Conservation (phyloP, 2,329 filamentous ascomycete genomes). For the Talaromyces sp. region DNA sequence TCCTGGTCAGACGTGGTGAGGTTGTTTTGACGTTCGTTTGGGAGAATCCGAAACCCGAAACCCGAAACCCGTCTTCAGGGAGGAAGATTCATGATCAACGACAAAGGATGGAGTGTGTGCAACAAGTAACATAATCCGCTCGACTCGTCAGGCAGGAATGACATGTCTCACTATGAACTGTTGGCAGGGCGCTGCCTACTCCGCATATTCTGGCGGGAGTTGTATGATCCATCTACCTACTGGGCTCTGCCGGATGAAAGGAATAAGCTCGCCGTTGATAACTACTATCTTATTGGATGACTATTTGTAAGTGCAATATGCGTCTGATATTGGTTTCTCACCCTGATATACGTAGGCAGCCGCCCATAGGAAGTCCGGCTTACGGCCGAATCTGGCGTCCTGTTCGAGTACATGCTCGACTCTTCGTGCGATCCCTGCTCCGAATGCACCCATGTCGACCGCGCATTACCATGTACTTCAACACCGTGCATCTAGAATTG, state of each 20-base stretch:
- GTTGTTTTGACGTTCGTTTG: not conserved
- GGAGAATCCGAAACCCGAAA: too few species aligned
- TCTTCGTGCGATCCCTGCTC: too few species aligned
- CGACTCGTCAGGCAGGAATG: not conserved
- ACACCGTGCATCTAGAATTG: not conserved
- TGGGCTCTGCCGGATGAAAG: not conserved
- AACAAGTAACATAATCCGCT: not conserved
- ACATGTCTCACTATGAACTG: not conserved
- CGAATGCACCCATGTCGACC: not conserved
- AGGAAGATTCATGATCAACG: not conserved
- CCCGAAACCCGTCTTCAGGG: not conserved
- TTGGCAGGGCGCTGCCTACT: not conserved
- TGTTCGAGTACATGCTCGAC: too few species aligned
- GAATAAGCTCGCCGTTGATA: not conserved
- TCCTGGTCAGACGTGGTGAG: not conserved
- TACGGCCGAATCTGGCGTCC: not conserved
- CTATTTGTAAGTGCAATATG: not conserved
- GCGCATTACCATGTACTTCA: not conserved
- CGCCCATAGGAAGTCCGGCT: not conserved
- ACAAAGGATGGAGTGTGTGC: not conserved
- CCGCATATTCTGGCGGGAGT: too few species aligned
- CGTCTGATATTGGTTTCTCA: not conserved
- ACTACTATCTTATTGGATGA: not conserved
- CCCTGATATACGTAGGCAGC: not conserved
- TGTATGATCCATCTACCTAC: not conserved